Evolutionary conservation across 768 basidiomycete species (phyloP).

Genomic region (Russula virescens): DNA sequence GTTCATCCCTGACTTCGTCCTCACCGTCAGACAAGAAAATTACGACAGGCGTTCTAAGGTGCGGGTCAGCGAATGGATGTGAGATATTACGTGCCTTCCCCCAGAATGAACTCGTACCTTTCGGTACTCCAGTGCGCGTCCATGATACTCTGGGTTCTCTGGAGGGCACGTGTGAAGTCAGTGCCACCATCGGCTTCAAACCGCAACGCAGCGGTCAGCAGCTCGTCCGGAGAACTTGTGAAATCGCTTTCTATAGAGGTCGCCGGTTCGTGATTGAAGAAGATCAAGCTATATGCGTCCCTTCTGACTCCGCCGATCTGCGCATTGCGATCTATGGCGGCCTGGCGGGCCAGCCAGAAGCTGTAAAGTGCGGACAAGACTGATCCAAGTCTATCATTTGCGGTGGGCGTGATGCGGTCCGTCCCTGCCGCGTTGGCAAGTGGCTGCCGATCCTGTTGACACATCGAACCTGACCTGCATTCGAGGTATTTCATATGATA

Average conservation of each 20-base stretch:
- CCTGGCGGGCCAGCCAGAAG: slow-evolving; percentile 51
- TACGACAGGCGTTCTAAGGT: slow-evolving; percentile 42
- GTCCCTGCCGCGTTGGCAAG: slow-evolving; percentile 40
- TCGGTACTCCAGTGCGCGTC: slow-evolving; percentile 46
- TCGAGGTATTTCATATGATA: neutral
- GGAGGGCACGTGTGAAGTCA: slow-evolving; percentile 40
- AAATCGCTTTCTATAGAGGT: slow-evolving; percentile 42
- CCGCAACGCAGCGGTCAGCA: slow-evolving; percentile 37
- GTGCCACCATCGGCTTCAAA: slow-evolving; percentile 37
- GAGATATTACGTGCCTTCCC: neutral
- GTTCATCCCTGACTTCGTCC: slow-evolving; percentile 36
- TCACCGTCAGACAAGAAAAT: slow-evolving; percentile 57
- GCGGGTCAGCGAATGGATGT: slow-evolving; percentile 13
- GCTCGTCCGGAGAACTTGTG: slow-evolving; percentile 38
- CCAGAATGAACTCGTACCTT: slow-evolving; percentile 33
- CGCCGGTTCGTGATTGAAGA: slow-evolving; percentile 36
- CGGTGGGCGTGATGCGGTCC: slow-evolving; percentile 32
- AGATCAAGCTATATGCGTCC: slow-evolving; percentile 54
- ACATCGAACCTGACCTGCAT: slow-evolving; percentile 51
- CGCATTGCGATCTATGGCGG: slow-evolving; percentile 30
- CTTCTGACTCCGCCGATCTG: slow-evolving; percentile 32
- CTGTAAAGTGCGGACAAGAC: slow-evolving; percentile 50
- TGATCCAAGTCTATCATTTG: slow-evolving; percentile 49
- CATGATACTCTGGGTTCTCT: slow-evolving; percentile 36
- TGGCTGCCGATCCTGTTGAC: slow-evolving; percentile 36